Evolutionary conservation across 75 land plant genomes (phyloP), one percentile per base, ranked within the genome.

Genomic region (Pseudotsuga menziesii): DNA sequence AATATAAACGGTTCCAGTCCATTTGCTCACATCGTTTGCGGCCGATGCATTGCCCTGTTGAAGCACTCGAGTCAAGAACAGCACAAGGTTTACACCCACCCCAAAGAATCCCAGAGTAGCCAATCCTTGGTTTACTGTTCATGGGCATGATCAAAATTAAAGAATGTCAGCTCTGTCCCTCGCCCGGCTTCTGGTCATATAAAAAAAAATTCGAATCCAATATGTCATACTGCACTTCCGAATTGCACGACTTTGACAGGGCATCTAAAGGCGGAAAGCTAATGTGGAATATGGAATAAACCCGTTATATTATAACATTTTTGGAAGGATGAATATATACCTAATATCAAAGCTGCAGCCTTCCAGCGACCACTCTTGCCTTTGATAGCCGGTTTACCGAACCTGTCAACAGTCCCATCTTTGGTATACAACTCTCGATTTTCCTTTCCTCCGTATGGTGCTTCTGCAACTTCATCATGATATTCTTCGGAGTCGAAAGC

Each of bases 1-100:
- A 32, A 91, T 60, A 76, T 87, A 89, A 35, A 82, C 80, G 11
- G 96, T 85, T 25, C 94, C 96, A 60, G 88, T 78, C 94, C 96
- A 93, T 44, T 84, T 85, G 80, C 86, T 91, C n/a, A 88, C 86
- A 16, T 80, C 90, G 76, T 85, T 84, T 52, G 94, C 94, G 12
- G 96, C 91, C 0, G 83, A 78, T 15, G 89, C 91, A 73, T 92
- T 93, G 59, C 83, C 79, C 64, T 88, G 88, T 20, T 80, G 76
- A 54, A 93, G 52, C 16, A 93, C 94, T n/a, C 82, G 76, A 12
- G 86, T 89, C 62, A 89, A 67, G 84, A 89, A 93, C 25, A 91
- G 79, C 60, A 93, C 93, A 77, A 93, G 66, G 72, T 93, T 93
- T 72, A 88, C 88, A 54, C 85, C 89, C 19, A 93, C 90, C 39